A percentile compares a stretch with the other conserved stretches of the same genome.
phyloP scores from a whole-genome alignment of 2,329 filamentous ascomycete genomes.

The Verticillium zaregamsianum region DNA sequence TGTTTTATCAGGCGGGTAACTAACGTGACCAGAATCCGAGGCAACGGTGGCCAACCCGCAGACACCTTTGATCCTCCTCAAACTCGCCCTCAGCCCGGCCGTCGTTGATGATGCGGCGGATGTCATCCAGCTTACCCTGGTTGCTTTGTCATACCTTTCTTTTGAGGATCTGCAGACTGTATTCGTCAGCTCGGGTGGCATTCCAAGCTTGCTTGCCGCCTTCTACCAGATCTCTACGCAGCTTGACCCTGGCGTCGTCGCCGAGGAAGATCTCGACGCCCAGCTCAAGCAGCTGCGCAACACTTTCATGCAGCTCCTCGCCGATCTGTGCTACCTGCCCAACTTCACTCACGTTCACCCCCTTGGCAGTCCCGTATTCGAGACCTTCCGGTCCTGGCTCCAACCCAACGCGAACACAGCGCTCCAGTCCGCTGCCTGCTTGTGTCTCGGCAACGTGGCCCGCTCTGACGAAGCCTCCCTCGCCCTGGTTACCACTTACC shows the following conservation, averaged over 20 bases:
- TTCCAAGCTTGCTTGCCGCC: slow-evolving; percentile 40
- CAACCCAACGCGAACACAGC: slow-evolving; percentile 27
- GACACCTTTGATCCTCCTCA: slow-evolving; percentile 46
- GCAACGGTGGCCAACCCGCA: slow-evolving; percentile 34
- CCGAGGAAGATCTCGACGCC: slow-evolving; percentile 40
- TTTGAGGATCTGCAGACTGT: slow-evolving; percentile 45
- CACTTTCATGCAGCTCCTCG: slow-evolving; percentile 46
- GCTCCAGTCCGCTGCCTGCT: slow-evolving; percentile 54
- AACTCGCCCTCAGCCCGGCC: slow-evolving; percentile 37
- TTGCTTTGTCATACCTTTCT: slow-evolving; percentile 52
- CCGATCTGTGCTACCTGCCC: slow-evolving; percentile 48
- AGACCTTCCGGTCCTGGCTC: slow-evolving; percentile 45
- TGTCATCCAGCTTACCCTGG: slow-evolving; percentile 47
- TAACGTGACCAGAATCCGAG: slow-evolving; percentile 26
- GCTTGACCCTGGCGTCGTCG: slow-evolving; percentile 26
- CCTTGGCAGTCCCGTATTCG: slow-evolving; percentile 35
- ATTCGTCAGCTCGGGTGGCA: slow-evolving; percentile 34
- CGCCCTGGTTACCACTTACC: slow-evolving; percentile 40
- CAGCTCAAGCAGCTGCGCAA: slow-evolving; percentile 45
- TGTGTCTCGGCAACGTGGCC: slow-evolving; percentile 58
- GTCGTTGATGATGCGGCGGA: slow-evolving; percentile 46
- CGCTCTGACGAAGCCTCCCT: slow-evolving; percentile 52
- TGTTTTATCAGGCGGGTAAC: slow-evolving; percentile 26
- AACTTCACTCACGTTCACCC: slow-evolving; percentile 38
- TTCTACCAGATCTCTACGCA: slow-evolving; percentile 44